Conservation (phyloP, 225 moss, liverwort and hornwort species). For the Pleurozium schreberi region DNA sequence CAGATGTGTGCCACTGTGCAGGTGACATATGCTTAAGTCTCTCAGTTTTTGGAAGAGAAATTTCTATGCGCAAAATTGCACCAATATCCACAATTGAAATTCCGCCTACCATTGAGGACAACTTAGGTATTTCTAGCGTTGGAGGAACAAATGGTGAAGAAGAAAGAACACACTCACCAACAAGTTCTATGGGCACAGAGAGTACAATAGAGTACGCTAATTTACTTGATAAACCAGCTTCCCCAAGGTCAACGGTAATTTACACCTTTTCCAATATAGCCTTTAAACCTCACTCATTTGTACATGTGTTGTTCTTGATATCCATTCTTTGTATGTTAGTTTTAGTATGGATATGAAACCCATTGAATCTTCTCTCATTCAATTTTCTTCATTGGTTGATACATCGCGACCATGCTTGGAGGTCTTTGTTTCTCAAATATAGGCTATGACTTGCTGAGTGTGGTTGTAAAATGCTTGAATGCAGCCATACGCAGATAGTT, state of each 20-base stretch:
- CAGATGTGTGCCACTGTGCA: slow-evolving; percentile 1
- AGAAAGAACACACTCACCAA: neutral
- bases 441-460: neutral
- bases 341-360: neutral
- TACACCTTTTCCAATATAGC: neutral
- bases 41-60: slow-evolving; percentile 41
- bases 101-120: slow-evolving; percentile 11
- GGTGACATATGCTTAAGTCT: slow-evolving; percentile 56
- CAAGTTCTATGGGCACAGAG: slow-evolving; percentile 24
- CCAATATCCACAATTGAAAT: slow-evolving; percentile 4
- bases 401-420: neutral
- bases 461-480: neutral
- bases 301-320: neutral
- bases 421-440: neutral
- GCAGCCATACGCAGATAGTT: slow-evolving; percentile 1
- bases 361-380: neutral
- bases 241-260: slow-evolving; percentile 15
- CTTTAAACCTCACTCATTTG: neutral
- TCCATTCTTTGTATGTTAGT: neutral
- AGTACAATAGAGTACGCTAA: slow-evolving; percentile 7
- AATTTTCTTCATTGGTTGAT: neutral
- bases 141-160: slow-evolving; percentile 2
- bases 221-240: slow-evolving; percentile 12
- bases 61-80: neutral
- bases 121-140: neutral